These are phyloP conservation scores for Exophiala lecanii-corni DNA, from an alignment of 2,329 filamentous ascomycete genomes.

Conservation along the genomic window DNA sequence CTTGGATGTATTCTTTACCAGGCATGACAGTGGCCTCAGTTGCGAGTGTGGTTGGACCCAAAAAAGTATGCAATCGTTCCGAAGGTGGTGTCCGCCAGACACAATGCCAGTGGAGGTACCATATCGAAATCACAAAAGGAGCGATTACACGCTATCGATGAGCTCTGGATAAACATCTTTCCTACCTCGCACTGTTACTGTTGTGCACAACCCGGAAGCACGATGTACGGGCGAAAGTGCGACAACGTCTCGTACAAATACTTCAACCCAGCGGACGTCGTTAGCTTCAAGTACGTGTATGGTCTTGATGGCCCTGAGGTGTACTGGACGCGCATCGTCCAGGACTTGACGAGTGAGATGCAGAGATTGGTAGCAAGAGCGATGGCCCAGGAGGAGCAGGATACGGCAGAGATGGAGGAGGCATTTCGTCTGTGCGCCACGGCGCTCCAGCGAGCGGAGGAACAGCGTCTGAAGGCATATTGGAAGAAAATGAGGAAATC, in stretches of 20 bases:
- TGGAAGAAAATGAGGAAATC: background rate
- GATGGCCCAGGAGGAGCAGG: too few relatives aligned
- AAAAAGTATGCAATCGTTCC: too few relatives aligned
- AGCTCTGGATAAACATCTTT: background rate
- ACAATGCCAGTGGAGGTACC: too few relatives aligned
- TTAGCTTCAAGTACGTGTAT: constrained; percentile 3
- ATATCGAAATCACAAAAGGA: too few relatives aligned
- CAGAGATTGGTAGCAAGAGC: background rate
- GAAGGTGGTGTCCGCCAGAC: too few relatives aligned
- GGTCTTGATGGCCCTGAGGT: constrained; percentile 9
- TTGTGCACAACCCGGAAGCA: background rate
- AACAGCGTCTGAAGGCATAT: background rate
- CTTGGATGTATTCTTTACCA: too few relatives aligned
- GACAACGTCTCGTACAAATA: constrained; percentile 2
- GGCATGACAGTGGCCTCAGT: too few relatives aligned
- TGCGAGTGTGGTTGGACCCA: too few relatives aligned
- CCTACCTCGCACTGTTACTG: background rate
- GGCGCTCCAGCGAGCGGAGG: background rate
- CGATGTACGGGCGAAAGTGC: constrained; percentile 1
- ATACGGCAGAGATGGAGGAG: background rate
- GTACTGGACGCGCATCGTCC: constrained; percentile 2
- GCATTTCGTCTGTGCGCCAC: background rate
- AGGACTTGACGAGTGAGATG: background rate
- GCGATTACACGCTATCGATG: too few relatives aligned
- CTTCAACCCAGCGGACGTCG: constrained; percentile 1